A percentile compares a stretch with the other conserved stretches of the same genome.
These are phyloP conservation scores for Trichophyton verrucosum DNA, from an alignment of 2,329 filamentous ascomycete genomes.

Conservation along the genomic window DNA sequence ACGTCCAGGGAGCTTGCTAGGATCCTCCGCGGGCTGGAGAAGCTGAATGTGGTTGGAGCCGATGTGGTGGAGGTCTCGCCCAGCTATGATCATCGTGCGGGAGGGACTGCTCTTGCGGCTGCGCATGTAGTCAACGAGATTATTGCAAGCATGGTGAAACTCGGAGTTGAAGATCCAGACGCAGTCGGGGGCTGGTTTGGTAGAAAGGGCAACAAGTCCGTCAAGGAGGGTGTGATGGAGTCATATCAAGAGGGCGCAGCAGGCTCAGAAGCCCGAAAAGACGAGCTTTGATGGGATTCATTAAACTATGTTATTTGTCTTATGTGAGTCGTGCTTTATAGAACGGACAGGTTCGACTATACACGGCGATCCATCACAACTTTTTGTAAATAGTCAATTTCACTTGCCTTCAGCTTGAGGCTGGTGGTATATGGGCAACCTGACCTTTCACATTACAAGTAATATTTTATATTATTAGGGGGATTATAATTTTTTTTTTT, in stretches of 20 bases:
- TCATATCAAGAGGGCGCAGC: not conserved
- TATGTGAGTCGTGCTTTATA: no score
- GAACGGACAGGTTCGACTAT: not conserved
- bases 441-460: not conserved
- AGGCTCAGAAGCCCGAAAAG: not conserved
- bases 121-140: slow-evolving; percentile 79
- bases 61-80: slow-evolving; percentile 85
- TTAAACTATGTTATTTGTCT: no score
- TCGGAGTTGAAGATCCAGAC: slow-evolving; percentile 24
- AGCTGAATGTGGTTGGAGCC: slow-evolving; percentile 71
- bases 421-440: not conserved
- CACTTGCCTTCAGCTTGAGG: not conserved
- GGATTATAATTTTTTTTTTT: no score
- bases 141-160: slow-evolving; percentile 49
- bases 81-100: slow-evolving; percentile 66
- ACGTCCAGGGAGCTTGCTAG: slow-evolving; percentile 77
- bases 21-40: slow-evolving; percentile 67
- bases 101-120: slow-evolving; percentile 70
- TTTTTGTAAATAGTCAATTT: not conserved
- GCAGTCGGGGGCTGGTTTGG: slow-evolving; percentile 22
- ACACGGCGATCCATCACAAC: not conserved
- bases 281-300: not conserved
- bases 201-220: not conserved
- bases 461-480: not conserved
- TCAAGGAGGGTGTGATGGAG: not conserved